Conservation (phyloP, 1,284 basidiomycete species). For the Earliella scabrosa region DNA sequence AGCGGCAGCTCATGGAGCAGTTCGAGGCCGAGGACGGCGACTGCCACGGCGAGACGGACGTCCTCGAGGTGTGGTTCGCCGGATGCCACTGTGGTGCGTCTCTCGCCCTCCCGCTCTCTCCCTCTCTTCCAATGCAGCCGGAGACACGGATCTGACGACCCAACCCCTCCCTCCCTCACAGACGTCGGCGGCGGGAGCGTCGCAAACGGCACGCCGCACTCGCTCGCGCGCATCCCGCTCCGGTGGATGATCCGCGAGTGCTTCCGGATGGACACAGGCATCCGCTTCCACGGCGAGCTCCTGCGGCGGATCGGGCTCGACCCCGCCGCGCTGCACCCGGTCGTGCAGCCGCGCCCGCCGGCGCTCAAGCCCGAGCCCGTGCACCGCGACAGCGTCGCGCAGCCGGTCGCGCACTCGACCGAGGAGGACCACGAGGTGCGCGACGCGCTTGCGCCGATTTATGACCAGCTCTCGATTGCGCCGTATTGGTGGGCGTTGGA, state of each 20-base stretch:
- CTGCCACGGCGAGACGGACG: slow-evolving; percentile 40
- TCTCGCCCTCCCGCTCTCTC: neutral
- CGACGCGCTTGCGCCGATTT: slow-evolving; percentile 5
- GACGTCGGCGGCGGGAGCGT: slow-evolving; percentile 62
- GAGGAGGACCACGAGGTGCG: slow-evolving; percentile 8
- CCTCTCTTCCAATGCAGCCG: neutral
- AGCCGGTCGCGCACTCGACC: neutral
- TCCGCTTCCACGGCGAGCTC: slow-evolving; percentile 44
- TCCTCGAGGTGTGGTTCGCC: slow-evolving; percentile 58
- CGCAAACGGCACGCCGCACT: slow-evolving; percentile 51
- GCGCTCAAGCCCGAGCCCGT: slow-evolving; percentile 7
- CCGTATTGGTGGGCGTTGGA: slow-evolving; percentile 3
- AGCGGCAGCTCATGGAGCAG: slow-evolving; percentile 16
- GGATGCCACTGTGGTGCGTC: slow-evolving; percentile 56
- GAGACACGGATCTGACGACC: neutral
- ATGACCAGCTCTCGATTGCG: slow-evolving; percentile 4
- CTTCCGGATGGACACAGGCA: slow-evolving; percentile 44
- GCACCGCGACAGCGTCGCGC: slow-evolving; percentile 4
- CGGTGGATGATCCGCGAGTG: slow-evolving; percentile 72
- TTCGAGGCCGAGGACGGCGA: slow-evolving; percentile 16
- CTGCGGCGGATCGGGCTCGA: slow-evolving; percentile 55
- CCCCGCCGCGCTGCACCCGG: slow-evolving; percentile 39
- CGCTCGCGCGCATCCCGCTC: slow-evolving; percentile 61
- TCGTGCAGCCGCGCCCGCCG: slow-evolving; percentile 8
- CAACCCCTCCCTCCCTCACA: slow-evolving; percentile 19